Evolutionary conservation across 1,284 basidiomycete species (phyloP), one percentile per base, ranked within the genome.

Genomic region (Malassezia arunalokei): DNA sequence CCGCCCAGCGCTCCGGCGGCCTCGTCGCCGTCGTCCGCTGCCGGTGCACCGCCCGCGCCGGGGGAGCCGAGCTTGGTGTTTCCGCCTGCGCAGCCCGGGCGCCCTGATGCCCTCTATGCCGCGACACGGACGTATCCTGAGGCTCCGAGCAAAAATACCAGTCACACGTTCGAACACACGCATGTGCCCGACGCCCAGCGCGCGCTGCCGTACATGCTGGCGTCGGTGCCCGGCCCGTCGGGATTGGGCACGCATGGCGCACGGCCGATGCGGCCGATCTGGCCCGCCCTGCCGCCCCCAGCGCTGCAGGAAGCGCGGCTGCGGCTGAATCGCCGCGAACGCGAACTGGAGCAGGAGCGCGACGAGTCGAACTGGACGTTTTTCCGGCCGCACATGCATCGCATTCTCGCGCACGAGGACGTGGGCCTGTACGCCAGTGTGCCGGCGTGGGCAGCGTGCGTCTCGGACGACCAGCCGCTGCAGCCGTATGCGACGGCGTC

Each of bases 311-410:
- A 66, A 31, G 60, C 62, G 35, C 60, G 63, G 32, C 56, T 56
- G 47, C 56, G 59, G 11, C 57, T 60, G 20, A 66, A 64, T 27
- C 61, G 63, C 47, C 58, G 59, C 9, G 60, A 64, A 51, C 49
- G 59, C n/a, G 62, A 64, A 35, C 54, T 60, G 49, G 64, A 66
- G 47, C 51, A 58, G 42, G 64, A 66, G 49, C 61, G 52, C 40
- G 53, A 60, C 33, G 64, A 66, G 42, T 39, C 40, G 9, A 63
- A 66, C 41, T 66, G 64, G 64, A 66, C 62, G 32, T 60, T 63
- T 46, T 61, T 55, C 50, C 62, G 64, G 24, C 64, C 64, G 15
- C 55, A 58, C 14, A 47, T 66, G 27, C 42, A 44, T 12, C 58
- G 64, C 6, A 42, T 64, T 31, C 57, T 66, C 4, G 62, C 58